Conservation (phyloP, 2,329 filamentous ascomycete species). For the Botryosphaeria dothidea region DNA sequence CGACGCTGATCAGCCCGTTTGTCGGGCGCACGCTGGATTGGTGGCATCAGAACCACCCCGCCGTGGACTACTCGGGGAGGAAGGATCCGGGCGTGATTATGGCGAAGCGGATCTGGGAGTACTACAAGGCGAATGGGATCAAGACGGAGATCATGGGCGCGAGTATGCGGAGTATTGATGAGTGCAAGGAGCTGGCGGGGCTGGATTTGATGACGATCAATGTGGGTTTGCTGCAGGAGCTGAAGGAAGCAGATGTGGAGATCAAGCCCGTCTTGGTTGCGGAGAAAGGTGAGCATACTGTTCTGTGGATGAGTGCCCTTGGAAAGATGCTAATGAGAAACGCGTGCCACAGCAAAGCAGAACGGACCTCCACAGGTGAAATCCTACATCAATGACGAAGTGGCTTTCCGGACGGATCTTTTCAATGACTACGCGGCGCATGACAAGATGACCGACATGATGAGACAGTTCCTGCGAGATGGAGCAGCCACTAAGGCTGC, state of each 20-base stretch:
- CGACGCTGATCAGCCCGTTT: slow-evolving; percentile 62
- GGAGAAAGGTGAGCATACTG: not conserved
- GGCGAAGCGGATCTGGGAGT: slow-evolving; percentile 51
- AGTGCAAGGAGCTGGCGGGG: slow-evolving; percentile 61
- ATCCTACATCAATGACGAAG: not conserved
- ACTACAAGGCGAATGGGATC: slow-evolving; percentile 46
- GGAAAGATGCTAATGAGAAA: no score
- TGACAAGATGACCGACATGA: slow-evolving; percentile 12
- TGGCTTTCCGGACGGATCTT: slow-evolving; percentile 1
- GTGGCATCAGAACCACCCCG: slow-evolving; percentile 61
- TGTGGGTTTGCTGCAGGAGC: slow-evolving; percentile 49
- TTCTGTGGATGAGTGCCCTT: no score
- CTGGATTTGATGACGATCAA: slow-evolving; percentile 61
- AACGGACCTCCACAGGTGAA: not conserved
- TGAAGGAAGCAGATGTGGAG: slow-evolving; percentile 22
- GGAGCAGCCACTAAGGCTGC: not conserved
- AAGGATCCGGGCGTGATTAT: slow-evolving; percentile 53
- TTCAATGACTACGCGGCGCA: slow-evolving; percentile 8
- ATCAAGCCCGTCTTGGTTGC: not conserved
- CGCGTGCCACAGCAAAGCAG: not conserved
- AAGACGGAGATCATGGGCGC: slow-evolving; percentile 58
- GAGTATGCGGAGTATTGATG: slow-evolving; percentile 57
- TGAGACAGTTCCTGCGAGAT: slow-evolving; percentile 5
- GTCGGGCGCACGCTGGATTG: slow-evolving; percentile 9
- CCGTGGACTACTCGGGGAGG: slow-evolving; percentile 50